A percentile compares a stretch with the other conserved stretches of the same genome.
Evolutionary conservation across 1,139 yeast genomes (phyloP).

Genomic region (Blastobotrys elegans): DNA sequence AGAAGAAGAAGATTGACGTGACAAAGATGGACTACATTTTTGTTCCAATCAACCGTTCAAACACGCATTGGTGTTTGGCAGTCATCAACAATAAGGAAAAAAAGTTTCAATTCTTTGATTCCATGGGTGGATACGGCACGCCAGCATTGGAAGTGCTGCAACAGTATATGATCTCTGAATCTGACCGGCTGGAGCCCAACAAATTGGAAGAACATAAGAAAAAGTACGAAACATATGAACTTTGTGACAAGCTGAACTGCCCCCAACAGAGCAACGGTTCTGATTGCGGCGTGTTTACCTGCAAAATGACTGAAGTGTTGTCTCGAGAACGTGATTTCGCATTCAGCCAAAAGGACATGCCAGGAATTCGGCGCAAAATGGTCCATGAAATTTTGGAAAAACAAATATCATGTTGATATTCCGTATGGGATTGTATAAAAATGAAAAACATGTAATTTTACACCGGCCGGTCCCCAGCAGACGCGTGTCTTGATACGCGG

Average conservation of each 20-base stretch:
- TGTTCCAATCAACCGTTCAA: constrained; percentile 77
- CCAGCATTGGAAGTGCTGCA: constrained; percentile 49
- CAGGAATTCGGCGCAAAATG: constrained; percentile 62
- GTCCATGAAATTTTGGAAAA: constrained; percentile 43
- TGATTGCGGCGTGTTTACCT: constrained; percentile 94
- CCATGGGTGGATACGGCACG: constrained; percentile 56
- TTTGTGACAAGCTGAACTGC: constrained; percentile 41
- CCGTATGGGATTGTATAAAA: no score
- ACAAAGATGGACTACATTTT: constrained; percentile 59
- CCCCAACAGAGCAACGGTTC: constrained; percentile 89
- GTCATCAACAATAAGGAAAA: constrained; percentile 59
- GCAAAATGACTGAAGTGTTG: constrained; percentile 67
- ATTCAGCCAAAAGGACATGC: constrained; percentile 70
- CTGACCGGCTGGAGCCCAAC: constrained; percentile 27
- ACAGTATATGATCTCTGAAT: constrained; percentile 39
- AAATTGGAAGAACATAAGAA: constrained; percentile 36
- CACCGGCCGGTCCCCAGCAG: no score
- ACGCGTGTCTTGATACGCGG: not conserved
- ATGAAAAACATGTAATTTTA: not conserved
- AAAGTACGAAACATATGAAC: constrained; percentile 26
- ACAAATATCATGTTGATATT: constrained; percentile 2
- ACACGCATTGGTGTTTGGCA: constrained; percentile 92
- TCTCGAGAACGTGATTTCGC: constrained; percentile 43
- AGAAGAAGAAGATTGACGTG: constrained; percentile 69
- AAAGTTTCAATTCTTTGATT: constrained; percentile 70